Conservation (phyloP, 345 rosid genomes). For the Eucalyptus erythrocorys region DNA sequence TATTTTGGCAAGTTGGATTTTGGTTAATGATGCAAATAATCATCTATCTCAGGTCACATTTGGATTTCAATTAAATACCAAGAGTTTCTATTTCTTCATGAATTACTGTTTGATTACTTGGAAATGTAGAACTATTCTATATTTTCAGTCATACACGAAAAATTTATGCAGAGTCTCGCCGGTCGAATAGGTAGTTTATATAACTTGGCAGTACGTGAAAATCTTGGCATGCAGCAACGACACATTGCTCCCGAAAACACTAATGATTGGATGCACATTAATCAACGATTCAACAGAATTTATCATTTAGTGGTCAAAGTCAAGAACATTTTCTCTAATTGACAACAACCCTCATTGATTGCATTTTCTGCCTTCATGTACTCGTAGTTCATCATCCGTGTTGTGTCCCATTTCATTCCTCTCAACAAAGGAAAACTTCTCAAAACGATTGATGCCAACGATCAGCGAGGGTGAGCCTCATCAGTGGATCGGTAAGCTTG, state of each 20-base stretch:
- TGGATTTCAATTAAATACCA: not conserved
- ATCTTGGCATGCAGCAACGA: not conserved
- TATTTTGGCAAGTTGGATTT: not conserved
- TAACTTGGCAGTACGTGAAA: not conserved
- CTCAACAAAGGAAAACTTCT: not conserved
- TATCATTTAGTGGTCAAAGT: not conserved
- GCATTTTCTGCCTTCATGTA: not conserved
- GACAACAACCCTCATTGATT: not conserved
- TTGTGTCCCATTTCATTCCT: not conserved
- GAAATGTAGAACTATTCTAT: not conserved
- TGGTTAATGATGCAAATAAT: not conserved
- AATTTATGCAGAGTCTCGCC: not conserved
- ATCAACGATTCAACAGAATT: not conserved
- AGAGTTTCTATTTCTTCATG: not conserved
- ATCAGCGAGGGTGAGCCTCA: too few species aligned
- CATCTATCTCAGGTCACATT: not conserved
- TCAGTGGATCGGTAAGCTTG: accelerated
- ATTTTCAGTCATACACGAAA: not conserved
- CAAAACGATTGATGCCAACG: too few species aligned
- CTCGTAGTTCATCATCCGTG: not conserved
- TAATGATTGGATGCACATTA: not conserved
- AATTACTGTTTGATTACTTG: not conserved
- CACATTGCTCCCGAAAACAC: not conserved
- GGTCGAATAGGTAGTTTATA: not conserved
- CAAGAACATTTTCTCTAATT: not conserved